Evolutionary conservation across 179 eudicot genomes (phyloP), one percentile per base, ranked within the genome.

Genomic region (Spergularia azorica): DNA sequence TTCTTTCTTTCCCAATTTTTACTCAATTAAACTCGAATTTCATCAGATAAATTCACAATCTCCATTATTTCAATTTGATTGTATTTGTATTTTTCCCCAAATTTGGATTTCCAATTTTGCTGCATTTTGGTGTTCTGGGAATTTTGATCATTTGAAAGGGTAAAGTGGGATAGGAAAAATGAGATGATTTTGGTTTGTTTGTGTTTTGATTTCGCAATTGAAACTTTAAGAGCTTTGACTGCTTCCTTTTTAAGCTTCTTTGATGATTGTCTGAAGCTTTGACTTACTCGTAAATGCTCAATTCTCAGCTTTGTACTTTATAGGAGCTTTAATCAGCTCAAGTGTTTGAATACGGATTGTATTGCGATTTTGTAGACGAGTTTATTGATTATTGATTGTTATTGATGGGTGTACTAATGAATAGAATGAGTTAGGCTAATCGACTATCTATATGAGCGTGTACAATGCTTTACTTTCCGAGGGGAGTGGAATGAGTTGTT

Each of bases 81-180:
- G 48, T 43, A 6, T 4, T 6, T 43, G 48, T 43, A 43, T 4
- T 4, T 43, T 43, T 43, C 8, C 8, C 48, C 48, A 4, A 2
- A 43, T 43, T 4, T 43, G 48, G 3, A 4, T 43, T 43, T 43
- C 6, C 48, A 43, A 43, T 43, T 43, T 6, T 43, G 48, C 8
- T 43, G 48, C 48, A 43, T 43, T 36, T 64, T 64, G 4, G 68
- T 39, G 46, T 64, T 64, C 48, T 64, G 68, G 68, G 68, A 36
- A 64, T 36, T 1, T 64, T 64, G 13, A 36, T 64, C 1, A 36
- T 64, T 9, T 64, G n/a, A 13, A 39, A 16, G 8, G 50, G 50
- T 43, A 43, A 43, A 43, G 54, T 41, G 17, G 32, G 32, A 26
- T 2, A 15, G 54, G 32, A 26, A 43, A 66, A 66, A 5, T 39